Evolutionary conservation across 495 filamentous ascomycete genomes (phyloP), one percentile per base, ranked within the genome.

Genomic region (Neurospora sp.): DNA sequence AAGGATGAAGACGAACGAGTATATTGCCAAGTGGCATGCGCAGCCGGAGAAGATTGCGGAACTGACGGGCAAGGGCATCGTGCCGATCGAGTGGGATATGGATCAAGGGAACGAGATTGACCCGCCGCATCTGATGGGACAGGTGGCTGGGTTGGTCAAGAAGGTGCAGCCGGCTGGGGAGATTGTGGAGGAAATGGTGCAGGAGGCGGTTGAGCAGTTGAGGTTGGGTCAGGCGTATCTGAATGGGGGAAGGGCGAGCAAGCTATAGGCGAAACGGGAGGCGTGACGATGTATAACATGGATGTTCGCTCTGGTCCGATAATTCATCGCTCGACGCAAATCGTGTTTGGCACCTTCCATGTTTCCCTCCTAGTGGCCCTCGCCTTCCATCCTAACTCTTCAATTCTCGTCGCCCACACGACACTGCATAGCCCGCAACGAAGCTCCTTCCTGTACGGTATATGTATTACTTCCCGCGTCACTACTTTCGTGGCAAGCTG

Each of bases 41-140:
- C 84, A 86, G 78, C 91, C 91, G n/a, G 84, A 89, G 71, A 90
- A 91, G 80, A 91, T 97, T 71, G 87, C 87, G 79, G 84, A 87
- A 79, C 84, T 97, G 85, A 93, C 90, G 66, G 87, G 87, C 39
- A 84, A 86, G 77, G 94, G 94, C 3, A 79, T 96, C 39, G 91
- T 96, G 75, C 94, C 94, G 1, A 83, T 96, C 78, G 88, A 91
- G 83, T 84, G 91, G 79, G 94, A 97, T 82, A 81, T 97, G 80
- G 92, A 95, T 62, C 83, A 88, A 54, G 92, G 91, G 6, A 86
- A 84, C 23, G 93, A 96, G 74, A 83, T 96, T 44, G 93, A 97
- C 78, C 85, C 91, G 72, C 94, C 94, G 39, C 94, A 93, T 81
- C 76, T 97, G 76, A 97, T 97, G 94, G 94, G 94, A n/a, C 93